A percentile compares a stretch with the other conserved stretches of the same genome.
Conservation (phyloP, 164 flowering plant species). For the Tetrastigma voinierianum region DNA sequence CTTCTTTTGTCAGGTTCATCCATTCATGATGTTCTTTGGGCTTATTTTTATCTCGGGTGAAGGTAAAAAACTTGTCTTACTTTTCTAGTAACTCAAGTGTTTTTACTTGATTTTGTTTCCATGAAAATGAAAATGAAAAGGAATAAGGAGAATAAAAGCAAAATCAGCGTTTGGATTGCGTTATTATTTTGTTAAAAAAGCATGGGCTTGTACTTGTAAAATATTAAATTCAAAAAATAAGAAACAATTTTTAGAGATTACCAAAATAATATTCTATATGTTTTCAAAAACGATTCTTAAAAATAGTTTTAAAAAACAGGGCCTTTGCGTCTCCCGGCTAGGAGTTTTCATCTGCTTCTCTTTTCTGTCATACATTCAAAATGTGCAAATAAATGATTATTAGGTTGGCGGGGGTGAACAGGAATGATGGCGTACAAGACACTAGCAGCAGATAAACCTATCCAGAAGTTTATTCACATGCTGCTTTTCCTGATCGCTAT, state of each 20-base stretch:
- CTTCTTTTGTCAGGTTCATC: constrained; percentile 56
- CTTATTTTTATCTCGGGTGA: constrained; percentile 66
- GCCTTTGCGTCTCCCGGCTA: no score
- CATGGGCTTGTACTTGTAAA: no score
- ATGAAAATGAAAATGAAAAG: not conserved
- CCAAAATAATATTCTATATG: no score
- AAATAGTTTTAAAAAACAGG: no score
- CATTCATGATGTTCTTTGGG: constrained; percentile 67
- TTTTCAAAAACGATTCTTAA: no score
- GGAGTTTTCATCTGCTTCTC: no score
- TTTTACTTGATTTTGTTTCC: not conserved
- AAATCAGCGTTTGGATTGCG: no score
- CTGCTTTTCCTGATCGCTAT: constrained; percentile 43
- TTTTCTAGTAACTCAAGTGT: not conserved
- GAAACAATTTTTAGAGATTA: no score
- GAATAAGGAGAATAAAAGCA: no score
- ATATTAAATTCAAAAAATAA: no score
- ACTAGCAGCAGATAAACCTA: constrained; percentile 22
- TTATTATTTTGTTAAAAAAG: no score
- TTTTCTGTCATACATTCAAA: not conserved
- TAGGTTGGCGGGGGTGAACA: constrained; percentile 19
- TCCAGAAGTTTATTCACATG: constrained; percentile 52
- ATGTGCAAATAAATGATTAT: not conserved
- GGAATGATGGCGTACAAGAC: constrained; percentile 80
- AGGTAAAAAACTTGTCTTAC: constrained; percentile 39